Evolutionary conservation across 2,329 filamentous ascomycete genomes (phyloP), one percentile per base, ranked within the genome.

Genomic region (Reticulascus tulasneorum): DNA sequence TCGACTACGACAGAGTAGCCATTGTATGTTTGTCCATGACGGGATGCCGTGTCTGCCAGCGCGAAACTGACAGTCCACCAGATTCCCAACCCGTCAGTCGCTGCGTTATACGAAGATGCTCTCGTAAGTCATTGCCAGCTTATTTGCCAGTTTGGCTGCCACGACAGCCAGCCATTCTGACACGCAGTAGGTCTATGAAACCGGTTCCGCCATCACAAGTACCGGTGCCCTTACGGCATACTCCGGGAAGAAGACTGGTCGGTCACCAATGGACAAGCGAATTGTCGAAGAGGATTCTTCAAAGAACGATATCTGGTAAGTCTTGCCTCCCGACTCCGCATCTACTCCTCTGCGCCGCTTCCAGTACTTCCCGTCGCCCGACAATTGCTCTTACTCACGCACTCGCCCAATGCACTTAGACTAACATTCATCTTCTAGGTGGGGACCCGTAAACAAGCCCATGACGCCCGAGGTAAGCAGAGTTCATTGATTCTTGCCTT

Each of bases 371-470:
- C n/a, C n/a, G n/a, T n/a, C n/a, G n/a, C n/a, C n/a, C n/a, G n/a
- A n/a, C n/a, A n/a, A n/a, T n/a, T n/a, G n/a, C n/a, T n/a, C n/a
- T n/a, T n/a, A n/a, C n/a, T n/a, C n/a, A n/a, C n/a, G n/a, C n/a
- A n/a, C n/a, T n/a, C n/a, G n/a, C n/a, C n/a, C n/a, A n/a, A n/a
- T n/a, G n/a, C n/a, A n/a, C n/a, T n/a, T n/a, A n/a, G n/a, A n/a
- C 38, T 46, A 45, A 39, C 25, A 12, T n/a, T 18, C 32, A 16
- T 29, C 46, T 36, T 43, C 35, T 41, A 73, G 70, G 69, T 97
- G 93, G 93, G 93, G 93, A 57, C 91, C 93, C 38, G 93, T 98
- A 52, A 98, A 98, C 78, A 97, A 97, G 80, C 86, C 91, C 60
- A 98, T 98, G 93, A 83, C 80, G 51, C 79, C 89, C 54, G 90